Evolutionary conservation across 2,329 filamentous ascomycete genomes (phyloP).

Genomic region (Pseudocercospora macadamiae): DNA sequence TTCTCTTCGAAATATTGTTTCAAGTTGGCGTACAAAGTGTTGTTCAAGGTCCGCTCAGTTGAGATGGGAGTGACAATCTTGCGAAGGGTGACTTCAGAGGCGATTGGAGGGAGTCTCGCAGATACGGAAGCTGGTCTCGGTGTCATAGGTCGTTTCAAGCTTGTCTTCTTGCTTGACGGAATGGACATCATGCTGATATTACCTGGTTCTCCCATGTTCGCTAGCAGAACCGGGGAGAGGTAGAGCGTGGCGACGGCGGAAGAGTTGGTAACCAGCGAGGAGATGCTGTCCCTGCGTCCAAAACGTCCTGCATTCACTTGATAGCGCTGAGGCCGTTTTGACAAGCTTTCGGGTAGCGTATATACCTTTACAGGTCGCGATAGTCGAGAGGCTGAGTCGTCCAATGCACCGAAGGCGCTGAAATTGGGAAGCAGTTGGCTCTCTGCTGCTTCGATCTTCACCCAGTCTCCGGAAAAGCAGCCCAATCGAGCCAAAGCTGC

Average conservation of each 20-base stretch:
- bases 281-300: slow-evolving; percentile 58
- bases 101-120: slow-evolving; percentile 60
- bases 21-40: slow-evolving; percentile 80
- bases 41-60: slow-evolving; percentile 81
- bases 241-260: slow-evolving; percentile 68
- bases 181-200: slow-evolving; percentile 79
- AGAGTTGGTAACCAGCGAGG: slow-evolving; percentile 49
- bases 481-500: slow-evolving; percentile 83
- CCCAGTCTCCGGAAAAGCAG: slow-evolving; percentile 98
- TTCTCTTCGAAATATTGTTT: slow-evolving; percentile 87
- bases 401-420: slow-evolving; percentile 69
- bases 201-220: slow-evolving; percentile 78
- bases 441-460: slow-evolving; percentile 75
- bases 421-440: slow-evolving; percentile 71
- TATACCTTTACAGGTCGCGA: slow-evolving; percentile 90
- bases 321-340: slow-evolving; percentile 58
- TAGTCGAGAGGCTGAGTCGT: slow-evolving; percentile 63
- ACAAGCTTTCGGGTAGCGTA: slow-evolving; percentile 75
- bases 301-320: slow-evolving; percentile 53
- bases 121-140: slow-evolving; percentile 38
- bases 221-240: slow-evolving; percentile 81
- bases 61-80: slow-evolving; percentile 89
- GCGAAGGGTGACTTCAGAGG: slow-evolving; percentile 80
- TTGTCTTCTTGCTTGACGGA: slow-evolving; percentile 35
- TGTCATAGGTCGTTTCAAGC: slow-evolving; percentile 45